Base-by-base conservation (phyloP, 176 grass and related monocot species). In the Hsuehochloa calcarea region DNA sequence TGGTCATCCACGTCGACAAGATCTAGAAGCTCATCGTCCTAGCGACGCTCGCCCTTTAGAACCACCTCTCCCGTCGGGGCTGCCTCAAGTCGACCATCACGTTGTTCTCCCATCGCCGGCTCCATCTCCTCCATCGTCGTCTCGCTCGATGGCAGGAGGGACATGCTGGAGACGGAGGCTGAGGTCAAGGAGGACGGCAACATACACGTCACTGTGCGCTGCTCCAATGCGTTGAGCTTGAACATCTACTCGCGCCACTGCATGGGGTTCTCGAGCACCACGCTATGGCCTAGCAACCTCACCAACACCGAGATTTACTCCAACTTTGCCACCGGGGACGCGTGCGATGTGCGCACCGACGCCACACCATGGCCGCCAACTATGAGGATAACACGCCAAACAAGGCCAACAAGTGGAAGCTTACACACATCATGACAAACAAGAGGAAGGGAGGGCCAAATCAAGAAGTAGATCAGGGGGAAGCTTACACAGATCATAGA, bases 61-160 rank as follows among this genome's bases (percentile, higher is more conserved):
- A 88, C 84, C 70, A 88, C 68, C 31, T 96, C 80, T 96, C 91
- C 75, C 66, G 67, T 29, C 71, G 82, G 4, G 97, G 97, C 41
- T 94, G 81, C 70, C 93, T 99, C 8, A 93, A 99, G 88, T 99
- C 93, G 97, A 99, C 93, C 70, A 99, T 99, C 84, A 99, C 97
- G 0, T 81, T 99, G 74, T 99, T 99, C 92, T 99, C 97, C 19
- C 84, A 99, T 91, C 2, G 93, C 96, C 1, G 96, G 91, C 3
- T 89, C 91, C 64, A 99, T 99, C 78, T 90, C 93, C 0, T 99
- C 93, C 70, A 96, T 99, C 74, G 90, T 99, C 2, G 92, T 95
- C 3, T 99, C 96, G 25, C 91, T 99, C 8, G 96, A 99, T 59
- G 96, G 93, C 0, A 61, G 90, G 49, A 68, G 88, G 43, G 96